Evolutionary conservation across 495 filamentous ascomycete genomes (phyloP).

Genomic region (Neurospora sp.): DNA sequence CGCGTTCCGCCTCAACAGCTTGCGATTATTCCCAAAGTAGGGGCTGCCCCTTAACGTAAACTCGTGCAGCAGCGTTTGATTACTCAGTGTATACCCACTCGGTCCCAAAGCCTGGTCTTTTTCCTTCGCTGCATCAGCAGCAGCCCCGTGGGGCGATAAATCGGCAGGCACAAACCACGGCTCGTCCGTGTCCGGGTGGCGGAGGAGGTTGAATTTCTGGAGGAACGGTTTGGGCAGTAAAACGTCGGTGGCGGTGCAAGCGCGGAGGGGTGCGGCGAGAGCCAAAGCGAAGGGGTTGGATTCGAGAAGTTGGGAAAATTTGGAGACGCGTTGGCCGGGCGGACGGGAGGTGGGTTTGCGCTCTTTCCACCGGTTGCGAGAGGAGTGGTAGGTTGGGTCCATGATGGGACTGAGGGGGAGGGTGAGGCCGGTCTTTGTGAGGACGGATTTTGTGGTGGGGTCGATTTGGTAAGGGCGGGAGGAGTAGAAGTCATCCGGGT

Average conservation of each 20-base stretch:
- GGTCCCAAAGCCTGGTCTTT: conserved; percentile 1
- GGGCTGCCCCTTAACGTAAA: not conserved
- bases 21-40: not conserved
- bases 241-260: conserved; percentile 46
- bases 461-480: not conserved
- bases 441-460: not conserved
- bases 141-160: not conserved
- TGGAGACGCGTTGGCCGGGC: not conserved
- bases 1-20: conserved; percentile 7
- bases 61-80: conserved; percentile 6
- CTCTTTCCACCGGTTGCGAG: not conserved
- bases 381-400: not conserved
- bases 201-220: conserved; percentile 47
- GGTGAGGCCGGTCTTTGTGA: not conserved
- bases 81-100: conserved; percentile 2
- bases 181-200: conserved; percentile 43
- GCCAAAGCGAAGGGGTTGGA: conserved; percentile 31
- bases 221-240: conserved; percentile 55
- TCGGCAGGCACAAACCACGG: conserved; percentile 49
- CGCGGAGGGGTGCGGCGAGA: conserved; percentile 55
- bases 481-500: not conserved
- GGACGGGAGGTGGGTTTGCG: not conserved
- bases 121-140: not conserved
- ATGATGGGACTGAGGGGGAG: not conserved
- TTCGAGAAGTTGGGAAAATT: not conserved